A percentile compares a stretch with the other conserved stretches of the same genome.
Conservation (phyloP, 2,329 filamentous ascomycete species). For the Aspergillus costaricaensis region DNA sequence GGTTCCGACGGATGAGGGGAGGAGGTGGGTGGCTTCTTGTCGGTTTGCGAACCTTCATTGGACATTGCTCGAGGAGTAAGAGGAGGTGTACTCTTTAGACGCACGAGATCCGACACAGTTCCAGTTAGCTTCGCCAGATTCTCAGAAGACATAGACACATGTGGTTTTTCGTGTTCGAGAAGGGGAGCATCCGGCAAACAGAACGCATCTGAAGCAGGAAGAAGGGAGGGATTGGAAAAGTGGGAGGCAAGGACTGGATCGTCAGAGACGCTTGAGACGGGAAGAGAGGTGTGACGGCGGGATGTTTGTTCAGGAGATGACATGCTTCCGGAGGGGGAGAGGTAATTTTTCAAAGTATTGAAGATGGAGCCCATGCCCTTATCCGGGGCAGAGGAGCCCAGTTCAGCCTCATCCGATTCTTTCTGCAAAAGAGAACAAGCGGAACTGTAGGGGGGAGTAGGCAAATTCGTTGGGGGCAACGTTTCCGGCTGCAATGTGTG, state of each 20-base stretch:
- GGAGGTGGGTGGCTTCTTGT: slow-evolving; percentile 34
- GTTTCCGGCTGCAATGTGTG: slow-evolving; percentile 32
- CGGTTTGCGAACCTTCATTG: slow-evolving; percentile 52
- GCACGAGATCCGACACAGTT: slow-evolving; percentile 61
- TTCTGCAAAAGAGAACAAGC: slow-evolving; percentile 47
- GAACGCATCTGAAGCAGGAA: slow-evolving; percentile 51
- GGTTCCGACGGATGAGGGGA: slow-evolving; percentile 23
- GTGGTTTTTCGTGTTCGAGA: slow-evolving; percentile 48
- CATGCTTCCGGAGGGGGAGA: slow-evolving; percentile 38
- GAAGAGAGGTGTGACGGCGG: slow-evolving; percentile 52
- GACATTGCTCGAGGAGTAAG: slow-evolving; percentile 89
- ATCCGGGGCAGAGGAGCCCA: slow-evolving; percentile 40
- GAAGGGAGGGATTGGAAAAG: slow-evolving; percentile 67
- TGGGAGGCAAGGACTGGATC: slow-evolving; percentile 67
- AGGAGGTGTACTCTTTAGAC: slow-evolving; percentile 84
- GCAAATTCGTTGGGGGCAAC: slow-evolving; percentile 38
- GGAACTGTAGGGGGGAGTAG: slow-evolving; percentile 48
- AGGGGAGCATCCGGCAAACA: slow-evolving; percentile 53
- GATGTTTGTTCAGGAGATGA: slow-evolving; percentile 36
- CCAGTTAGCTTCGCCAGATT: slow-evolving; percentile 74
- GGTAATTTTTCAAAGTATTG: slow-evolving; percentile 48
- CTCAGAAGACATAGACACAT: slow-evolving; percentile 46
- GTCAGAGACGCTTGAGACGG: slow-evolving; percentile 66
- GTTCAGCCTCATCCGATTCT: slow-evolving; percentile 45
- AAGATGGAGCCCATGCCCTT: slow-evolving; percentile 45